Percentiles rank a stretch among this genome's conserved stretches.
phyloP scores from a whole-genome alignment of 2,329 filamentous ascomycete genomes.

The Scedosporium dehoogii region DNA sequence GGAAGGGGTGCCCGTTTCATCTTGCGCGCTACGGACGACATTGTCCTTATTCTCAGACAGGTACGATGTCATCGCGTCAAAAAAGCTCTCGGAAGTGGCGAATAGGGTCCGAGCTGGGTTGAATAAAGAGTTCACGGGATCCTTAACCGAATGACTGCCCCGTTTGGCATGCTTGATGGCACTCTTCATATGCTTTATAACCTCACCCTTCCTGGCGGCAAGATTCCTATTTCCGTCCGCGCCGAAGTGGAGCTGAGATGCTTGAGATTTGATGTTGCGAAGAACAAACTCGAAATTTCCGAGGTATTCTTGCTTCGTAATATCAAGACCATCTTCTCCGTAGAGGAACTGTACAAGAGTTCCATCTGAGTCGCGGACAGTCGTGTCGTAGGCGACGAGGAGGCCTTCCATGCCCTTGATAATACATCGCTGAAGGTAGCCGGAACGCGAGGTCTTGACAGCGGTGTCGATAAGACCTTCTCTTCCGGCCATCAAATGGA shows the following conservation, averaged over 20 bases:
- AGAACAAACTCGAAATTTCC: conserved; percentile 84
- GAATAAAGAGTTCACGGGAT: conserved; percentile 65
- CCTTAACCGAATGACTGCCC: conserved; percentile 45
- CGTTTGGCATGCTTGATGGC: conserved; percentile 62
- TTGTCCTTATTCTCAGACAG: conserved; percentile 64
- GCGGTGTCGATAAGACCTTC: conserved; percentile 98
- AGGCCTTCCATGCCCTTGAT: conserved; percentile 98
- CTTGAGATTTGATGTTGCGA: conserved; percentile 73
- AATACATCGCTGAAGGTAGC: conserved; percentile 90
- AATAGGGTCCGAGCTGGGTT: conserved; percentile 71
- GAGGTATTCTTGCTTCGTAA: conserved; percentile 88
- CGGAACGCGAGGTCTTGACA: conserved; percentile 94
- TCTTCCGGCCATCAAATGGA: conserved; percentile 98
- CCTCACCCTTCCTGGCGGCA: conserved; percentile 44
- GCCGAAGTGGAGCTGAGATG: conserved; percentile 63
- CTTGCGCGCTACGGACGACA: conserved; percentile 37
- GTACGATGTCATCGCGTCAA: conserved; percentile 62
- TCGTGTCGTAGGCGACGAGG: conserved; percentile 84
- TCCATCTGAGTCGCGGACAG: conserved; percentile 88
- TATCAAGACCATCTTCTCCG: conserved; percentile 90
- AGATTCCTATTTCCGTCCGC: conserved; percentile 35
- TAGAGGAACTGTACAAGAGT: conserved; percentile 92
- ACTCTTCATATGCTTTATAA: conserved; percentile 71
- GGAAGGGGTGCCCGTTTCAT: conserved; percentile 19
- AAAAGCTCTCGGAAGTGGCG: conserved; percentile 84